Evolutionary conservation across 768 basidiomycete species (phyloP), one percentile per base, ranked within the genome.

Genomic region (Lentinula boryana): DNA sequence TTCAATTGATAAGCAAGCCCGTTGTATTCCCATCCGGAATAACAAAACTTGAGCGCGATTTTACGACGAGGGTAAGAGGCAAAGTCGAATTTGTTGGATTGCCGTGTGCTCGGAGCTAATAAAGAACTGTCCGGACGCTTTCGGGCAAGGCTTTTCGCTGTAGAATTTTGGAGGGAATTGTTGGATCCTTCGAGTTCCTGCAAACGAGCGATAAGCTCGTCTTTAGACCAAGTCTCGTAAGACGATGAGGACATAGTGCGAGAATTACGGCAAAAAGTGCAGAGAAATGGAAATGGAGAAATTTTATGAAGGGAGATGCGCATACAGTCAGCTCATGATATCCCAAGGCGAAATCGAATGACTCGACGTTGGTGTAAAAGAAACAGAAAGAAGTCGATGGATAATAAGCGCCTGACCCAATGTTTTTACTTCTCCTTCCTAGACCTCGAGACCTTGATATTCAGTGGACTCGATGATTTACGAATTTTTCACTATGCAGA

Each of bases 11-110:
- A 86, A 0, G 95, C 93, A 46, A 99, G 81, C 12, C 96, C 97
- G 59, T 88, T 86, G 70, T 96, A 98, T 31, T 91, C 89, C 84
- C 87, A 90, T 13, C 96, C 96, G 48, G 92, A 85, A 68, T 98
- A 99, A 69, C 86, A 89, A 70, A 98, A 93, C 68, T 92, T 89
- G 57, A 99, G 78, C 1, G 97, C 97, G 63, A 99, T 93, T 75
- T 98, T 98, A 56, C 91, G 88, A 40, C 80, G 79, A 6, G 91
- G 83, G 68, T 93, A 81, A 4, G 81, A 75, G 21, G 81, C 70
- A 71, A 93, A 91, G 62, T 85, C 73, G 69, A 93, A 92, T 56
- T 78, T 78, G 68, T 74, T 38, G 48, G 63, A 15, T 46, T 52
- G 31, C 53, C 64, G 55, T 69, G 68, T 31, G 35, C 60, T 70